Base-by-base conservation (phyloP, 2,329 filamentous ascomycete species). In the Sarocladium oryzae region DNA sequence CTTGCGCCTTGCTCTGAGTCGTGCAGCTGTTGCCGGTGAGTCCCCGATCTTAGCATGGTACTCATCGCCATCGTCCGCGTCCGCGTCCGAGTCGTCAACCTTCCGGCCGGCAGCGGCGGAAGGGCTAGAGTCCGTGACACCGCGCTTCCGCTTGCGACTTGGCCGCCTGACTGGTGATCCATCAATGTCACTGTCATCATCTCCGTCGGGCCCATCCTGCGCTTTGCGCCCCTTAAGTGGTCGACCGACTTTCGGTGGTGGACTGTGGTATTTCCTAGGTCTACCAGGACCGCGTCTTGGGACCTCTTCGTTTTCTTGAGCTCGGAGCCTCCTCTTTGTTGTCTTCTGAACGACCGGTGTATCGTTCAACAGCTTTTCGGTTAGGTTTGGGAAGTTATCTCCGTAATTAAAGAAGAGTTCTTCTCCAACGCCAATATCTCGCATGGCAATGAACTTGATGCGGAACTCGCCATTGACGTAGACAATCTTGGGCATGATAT, bases 351-450 rank as follows among this genome's bases (percentile, higher is more conserved):
- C 43, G n/a, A 48, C 28, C 10, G 43, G 43, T 4, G 43, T 48
- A 20, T 48, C 43, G 26, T 48, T 48, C n/a, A 48, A 23, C 4
- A 48, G 28, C 56, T 70, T 70, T 62, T 70, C 69, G 5, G 67
- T 81, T 52, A 84, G 63, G 53, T 84, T 82, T 11, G 80, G 79
- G 58, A 85, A 85, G 55, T 83, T 79, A 60, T 84, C 78, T 37
- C 86, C 86, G 58, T 95, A 93, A 61, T 92, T 81, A 66, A 92
- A 95, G 62, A 89, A 86, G 1, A 95, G 69, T 65, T 93, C 88
- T 54, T 89, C 84, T 21, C 88, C 88, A 3, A 78, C 74, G 53
- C 77, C 74, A 60, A 93, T 86, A 36, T 85, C 76, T 2, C 79
- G 73, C 51, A 77, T 72, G 0, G 88, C 86, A 43, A 79, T 82